Conservation (phyloP, 1,284 basidiomycete genomes). For the Cystobasidium sp. region DNA sequence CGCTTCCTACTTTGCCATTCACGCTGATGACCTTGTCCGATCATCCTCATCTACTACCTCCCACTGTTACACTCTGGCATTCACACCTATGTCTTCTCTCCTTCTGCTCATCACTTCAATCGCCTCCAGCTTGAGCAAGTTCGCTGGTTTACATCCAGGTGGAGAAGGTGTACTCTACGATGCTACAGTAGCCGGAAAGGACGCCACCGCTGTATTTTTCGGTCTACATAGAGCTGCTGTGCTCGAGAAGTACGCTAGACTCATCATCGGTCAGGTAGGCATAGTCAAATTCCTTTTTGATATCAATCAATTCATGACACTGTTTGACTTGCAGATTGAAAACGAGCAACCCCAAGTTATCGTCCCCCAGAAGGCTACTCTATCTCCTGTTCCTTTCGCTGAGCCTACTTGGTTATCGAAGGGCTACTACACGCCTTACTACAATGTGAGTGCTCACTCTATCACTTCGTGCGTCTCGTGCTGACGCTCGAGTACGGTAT, state of each 20-base stretch:
- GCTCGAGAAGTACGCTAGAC: conserved; percentile 70
- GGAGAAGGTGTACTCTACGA: conserved; percentile 69
- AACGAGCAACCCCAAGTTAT: conserved; percentile 68
- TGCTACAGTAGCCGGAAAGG: conserved; percentile 49
- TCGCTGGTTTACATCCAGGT: conserved; percentile 79
- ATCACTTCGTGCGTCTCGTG: too few relatives aligned
- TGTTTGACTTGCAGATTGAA: conserved; percentile 60
- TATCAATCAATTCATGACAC: background rate
- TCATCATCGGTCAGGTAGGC: conserved; percentile 66
- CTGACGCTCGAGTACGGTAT: conserved; percentile 21
- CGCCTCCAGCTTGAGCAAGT: conserved; percentile 60
- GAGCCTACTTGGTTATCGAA: conserved; percentile 81
- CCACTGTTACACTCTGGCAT: too few relatives aligned
- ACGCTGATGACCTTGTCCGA: conserved; percentile 8
- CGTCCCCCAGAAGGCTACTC: conserved; percentile 55
- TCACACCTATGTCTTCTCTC: too few relatives aligned
- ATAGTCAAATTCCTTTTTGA: background rate
- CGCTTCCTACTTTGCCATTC: background rate
- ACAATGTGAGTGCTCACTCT: conserved; percentile 68
- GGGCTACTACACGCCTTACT: conserved; percentile 82
- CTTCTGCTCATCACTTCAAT: conserved; percentile 2
- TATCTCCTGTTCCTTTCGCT: conserved; percentile 72
- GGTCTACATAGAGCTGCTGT: conserved; percentile 80
- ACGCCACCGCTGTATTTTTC: conserved; percentile 64
- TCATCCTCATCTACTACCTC: background rate